phyloP scores from a whole-genome alignment of 805 yeast species.

The Jamesozyma hellenica region DNA sequence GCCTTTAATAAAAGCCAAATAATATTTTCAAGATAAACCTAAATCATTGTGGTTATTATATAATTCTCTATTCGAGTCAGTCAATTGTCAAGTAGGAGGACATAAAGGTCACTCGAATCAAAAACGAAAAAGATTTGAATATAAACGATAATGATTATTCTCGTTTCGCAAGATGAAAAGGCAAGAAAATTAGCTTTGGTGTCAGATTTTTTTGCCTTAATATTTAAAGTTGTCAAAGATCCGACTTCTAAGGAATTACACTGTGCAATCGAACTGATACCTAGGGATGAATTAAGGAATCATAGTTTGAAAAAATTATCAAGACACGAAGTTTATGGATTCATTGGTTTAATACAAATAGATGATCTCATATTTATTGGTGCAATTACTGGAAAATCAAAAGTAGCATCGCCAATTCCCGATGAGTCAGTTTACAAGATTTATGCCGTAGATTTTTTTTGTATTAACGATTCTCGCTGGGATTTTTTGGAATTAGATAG shows the following conservation, averaged over 20 bases:
- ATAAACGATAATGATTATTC: constrained; percentile 21
- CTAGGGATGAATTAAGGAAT: constrained; percentile 30
- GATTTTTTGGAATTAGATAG: constrained; percentile 66
- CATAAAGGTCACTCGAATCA: too few relatives aligned
- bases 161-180: constrained; percentile 12
- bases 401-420: constrained; percentile 74
- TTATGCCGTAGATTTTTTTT: constrained; percentile 73
- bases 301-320: constrained; percentile 35
- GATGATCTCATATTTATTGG: constrained; percentile 63
- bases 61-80: too few relatives aligned
- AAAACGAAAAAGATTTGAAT: too few relatives aligned
- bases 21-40: too few relatives aligned
- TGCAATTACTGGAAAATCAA: constrained; percentile 62
- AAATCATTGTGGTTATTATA: too few relatives aligned
- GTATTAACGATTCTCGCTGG: constrained; percentile 64
- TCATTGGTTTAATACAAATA: constrained; percentile 74
- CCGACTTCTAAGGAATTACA: constrained; percentile 13
- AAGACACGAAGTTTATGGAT: constrained; percentile 46
- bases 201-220: constrained; percentile 8
- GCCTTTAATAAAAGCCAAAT: too few relatives aligned
- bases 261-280: constrained; percentile 43
- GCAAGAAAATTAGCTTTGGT: constrained; percentile 11
- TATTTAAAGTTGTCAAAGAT: constrained; percentile 14
- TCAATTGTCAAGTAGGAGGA: too few relatives aligned
- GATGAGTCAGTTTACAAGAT: constrained; percentile 74